A percentile compares a stretch with the other conserved stretches of the same genome.
Conservation (phyloP, 768 basidiomycete genomes). For the Daedalea quercina region DNA sequence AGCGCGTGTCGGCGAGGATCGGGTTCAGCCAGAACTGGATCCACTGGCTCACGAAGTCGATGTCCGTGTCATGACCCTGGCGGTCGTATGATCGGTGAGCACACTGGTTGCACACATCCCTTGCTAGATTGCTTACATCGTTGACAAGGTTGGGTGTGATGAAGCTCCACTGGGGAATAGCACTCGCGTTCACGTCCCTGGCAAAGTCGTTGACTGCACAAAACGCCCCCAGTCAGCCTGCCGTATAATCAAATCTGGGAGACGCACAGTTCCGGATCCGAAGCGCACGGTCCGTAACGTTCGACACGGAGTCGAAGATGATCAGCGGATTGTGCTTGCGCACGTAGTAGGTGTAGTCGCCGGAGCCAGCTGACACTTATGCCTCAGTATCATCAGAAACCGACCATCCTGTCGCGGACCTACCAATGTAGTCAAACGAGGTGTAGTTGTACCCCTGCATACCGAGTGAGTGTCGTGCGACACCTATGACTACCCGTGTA, state of each 20-base stretch:
- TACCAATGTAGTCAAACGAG: conserved; percentile 31
- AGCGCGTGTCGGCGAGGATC: conserved; percentile 39
- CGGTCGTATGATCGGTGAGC: neutral
- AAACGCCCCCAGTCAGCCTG: neutral
- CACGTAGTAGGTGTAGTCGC: conserved; percentile 41
- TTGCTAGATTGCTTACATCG: conserved; percentile 28
- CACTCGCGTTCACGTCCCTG: conserved; percentile 41
- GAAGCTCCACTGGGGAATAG: conserved; percentile 53
- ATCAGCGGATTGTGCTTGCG: conserved; percentile 53
- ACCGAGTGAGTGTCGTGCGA: neutral
- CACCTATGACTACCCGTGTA: neutral
- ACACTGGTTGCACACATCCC: neutral
- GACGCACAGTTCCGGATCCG: conserved; percentile 41
- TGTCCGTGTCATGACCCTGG: conserved; percentile 44
- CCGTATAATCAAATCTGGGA: too few species aligned
- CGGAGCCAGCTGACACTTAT: conserved; percentile 1
- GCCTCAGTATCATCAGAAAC: neutral
- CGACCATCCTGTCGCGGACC: conserved; percentile 5
- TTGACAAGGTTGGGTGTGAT: conserved; percentile 56
- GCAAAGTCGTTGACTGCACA: conserved; percentile 46
- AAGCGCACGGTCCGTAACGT: conserved; percentile 31
- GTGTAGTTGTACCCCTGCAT: conserved; percentile 30
- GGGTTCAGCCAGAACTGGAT: conserved; percentile 45
- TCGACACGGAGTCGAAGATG: conserved; percentile 44
- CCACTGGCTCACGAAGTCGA: conserved; percentile 42